Evolutionary conservation across 306 rosid genomes (phyloP).

Genomic region (Gillenia trifoliata): DNA sequence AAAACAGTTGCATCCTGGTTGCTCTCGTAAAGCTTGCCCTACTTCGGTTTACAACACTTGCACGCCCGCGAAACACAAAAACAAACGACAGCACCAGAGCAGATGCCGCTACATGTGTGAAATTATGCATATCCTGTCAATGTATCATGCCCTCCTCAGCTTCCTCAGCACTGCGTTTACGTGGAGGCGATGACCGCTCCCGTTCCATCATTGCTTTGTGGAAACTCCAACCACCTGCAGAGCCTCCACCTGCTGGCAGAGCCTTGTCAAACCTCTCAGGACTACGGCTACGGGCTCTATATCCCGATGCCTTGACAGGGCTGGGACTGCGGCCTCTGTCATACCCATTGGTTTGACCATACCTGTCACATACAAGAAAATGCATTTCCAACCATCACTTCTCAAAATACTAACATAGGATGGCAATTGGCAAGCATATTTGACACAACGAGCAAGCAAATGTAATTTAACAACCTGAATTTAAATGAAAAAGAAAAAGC

Average conservation of each 20-base stretch:
- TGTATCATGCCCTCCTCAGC: constrained; percentile 74
- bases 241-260: constrained; percentile 21
- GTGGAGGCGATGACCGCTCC: constrained; percentile 20
- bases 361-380: constrained; percentile 37
- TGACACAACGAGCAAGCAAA: neutral
- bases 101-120: neutral
- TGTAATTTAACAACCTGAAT: neutral
- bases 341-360: constrained; percentile 28
- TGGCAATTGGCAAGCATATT: neutral
- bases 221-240: constrained; percentile 48
- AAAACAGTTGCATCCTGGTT: constrained; percentile 22
- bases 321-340: constrained; percentile 64
- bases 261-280: constrained; percentile 46
- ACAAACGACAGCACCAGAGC: neutral
- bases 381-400: constrained; percentile 10
- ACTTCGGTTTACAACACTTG: constrained; percentile 16
- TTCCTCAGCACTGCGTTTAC: constrained; percentile 35
- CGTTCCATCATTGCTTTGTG: constrained; percentile 72
- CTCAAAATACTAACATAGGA: neutral
- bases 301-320: constrained; percentile 50
- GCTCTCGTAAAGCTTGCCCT: constrained; percentile 26
- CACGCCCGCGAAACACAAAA: constrained; percentile 17
- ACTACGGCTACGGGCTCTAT: constrained; percentile 59
- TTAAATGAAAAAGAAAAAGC: neutral
- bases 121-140: constrained; percentile 25